These are phyloP conservation scores for Corniculantispora saksenae DNA, from an alignment of 2,329 filamentous ascomycete species.

Conservation along the genomic window DNA sequence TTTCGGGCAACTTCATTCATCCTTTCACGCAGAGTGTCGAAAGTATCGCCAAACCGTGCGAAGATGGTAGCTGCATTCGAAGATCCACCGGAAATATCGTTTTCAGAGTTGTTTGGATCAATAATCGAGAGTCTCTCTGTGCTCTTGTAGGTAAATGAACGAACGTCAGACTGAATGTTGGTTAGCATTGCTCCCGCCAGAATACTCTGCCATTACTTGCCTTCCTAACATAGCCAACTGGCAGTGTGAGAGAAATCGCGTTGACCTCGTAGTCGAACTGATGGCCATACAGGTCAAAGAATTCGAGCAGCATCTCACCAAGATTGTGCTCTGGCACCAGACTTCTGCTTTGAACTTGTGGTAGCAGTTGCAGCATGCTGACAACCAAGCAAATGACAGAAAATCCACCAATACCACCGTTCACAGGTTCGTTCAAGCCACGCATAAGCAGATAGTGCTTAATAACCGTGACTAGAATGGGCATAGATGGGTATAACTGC, in stretches of 20 bases:
- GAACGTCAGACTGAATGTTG: slow-evolving; percentile 43
- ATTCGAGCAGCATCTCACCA: slow-evolving; percentile 80
- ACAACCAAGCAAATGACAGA: slow-evolving; percentile 92
- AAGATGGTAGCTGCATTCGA: slow-evolving; percentile 68
- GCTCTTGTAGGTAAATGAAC: slow-evolving; percentile 57
- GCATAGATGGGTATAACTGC: slow-evolving; percentile 77
- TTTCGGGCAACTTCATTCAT: slow-evolving; percentile 53
- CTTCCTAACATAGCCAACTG: slow-evolving; percentile 72
- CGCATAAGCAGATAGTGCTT: slow-evolving; percentile 93
- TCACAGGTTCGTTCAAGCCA: slow-evolving; percentile 86
- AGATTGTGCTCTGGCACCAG: slow-evolving; percentile 66
- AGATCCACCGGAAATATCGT: slow-evolving; percentile 90
- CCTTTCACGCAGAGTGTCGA: slow-evolving; percentile 55
- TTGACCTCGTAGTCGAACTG: slow-evolving; percentile 69
- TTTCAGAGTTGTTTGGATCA: slow-evolving; percentile 81
- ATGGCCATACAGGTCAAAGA: slow-evolving; percentile 87
- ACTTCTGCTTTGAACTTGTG: slow-evolving; percentile 63
- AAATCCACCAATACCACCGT: slow-evolving; percentile 90
- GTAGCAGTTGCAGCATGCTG: slow-evolving; percentile 81
- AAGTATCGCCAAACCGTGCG: slow-evolving; percentile 67
- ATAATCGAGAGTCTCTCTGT: slow-evolving; percentile 77
- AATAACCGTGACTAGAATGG: slow-evolving; percentile 79
- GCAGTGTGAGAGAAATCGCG: slow-evolving; percentile 75
- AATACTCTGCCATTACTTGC: slow-evolving; percentile 43
- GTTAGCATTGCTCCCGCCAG: slow-evolving; percentile 12